phyloP scores from a whole-genome alignment of 1,284 basidiomycete species.

The Testicularia cyperi region DNA sequence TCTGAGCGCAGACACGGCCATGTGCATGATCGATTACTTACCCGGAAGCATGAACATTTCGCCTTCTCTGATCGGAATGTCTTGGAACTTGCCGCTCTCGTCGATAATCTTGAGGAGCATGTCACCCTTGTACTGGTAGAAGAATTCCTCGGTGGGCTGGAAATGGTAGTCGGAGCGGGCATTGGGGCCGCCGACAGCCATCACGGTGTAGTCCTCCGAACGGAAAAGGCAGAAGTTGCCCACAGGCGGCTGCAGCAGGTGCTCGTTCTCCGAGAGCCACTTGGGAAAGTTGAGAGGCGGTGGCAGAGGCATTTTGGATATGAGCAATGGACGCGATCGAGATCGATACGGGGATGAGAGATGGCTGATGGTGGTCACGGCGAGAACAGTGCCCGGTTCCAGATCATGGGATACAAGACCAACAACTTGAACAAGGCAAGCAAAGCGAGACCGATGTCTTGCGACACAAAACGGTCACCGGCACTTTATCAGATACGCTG shows the following conservation, averaged over 20 bases:
- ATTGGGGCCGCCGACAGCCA: slow-evolving; percentile 58
- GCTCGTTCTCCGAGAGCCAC: slow-evolving; percentile 58
- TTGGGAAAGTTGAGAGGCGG: slow-evolving; percentile 59
- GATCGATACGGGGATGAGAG: too few species aligned
- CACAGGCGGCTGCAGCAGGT: slow-evolving; percentile 58
- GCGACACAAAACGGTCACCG: too few species aligned
- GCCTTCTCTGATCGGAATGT: slow-evolving; percentile 86
- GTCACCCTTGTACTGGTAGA: slow-evolving; percentile 61
- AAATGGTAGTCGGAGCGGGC: slow-evolving; percentile 56
- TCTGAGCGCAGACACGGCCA: too few species aligned
- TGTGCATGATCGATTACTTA: slow-evolving; percentile 63
- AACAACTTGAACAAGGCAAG: too few species aligned
- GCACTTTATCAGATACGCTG: too few species aligned
- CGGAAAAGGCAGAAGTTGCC: slow-evolving; percentile 59
- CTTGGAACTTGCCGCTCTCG: slow-evolving; percentile 80
- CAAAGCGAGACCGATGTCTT: too few species aligned
- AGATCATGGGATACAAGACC: too few species aligned
- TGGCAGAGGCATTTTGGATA: slow-evolving; percentile 33
- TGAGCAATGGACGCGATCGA: not conserved
- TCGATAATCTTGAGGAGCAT: slow-evolving; percentile 81
- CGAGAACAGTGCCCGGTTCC: too few species aligned
- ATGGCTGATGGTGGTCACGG: not conserved
- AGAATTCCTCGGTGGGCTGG: slow-evolving; percentile 56
- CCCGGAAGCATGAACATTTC: slow-evolving; percentile 89
- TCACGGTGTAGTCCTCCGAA: slow-evolving; percentile 54